Evolutionary conservation across 257 asterid species (phyloP), one percentile per base, ranked within the genome.

Genomic region (Solanum chmielewskii): DNA sequence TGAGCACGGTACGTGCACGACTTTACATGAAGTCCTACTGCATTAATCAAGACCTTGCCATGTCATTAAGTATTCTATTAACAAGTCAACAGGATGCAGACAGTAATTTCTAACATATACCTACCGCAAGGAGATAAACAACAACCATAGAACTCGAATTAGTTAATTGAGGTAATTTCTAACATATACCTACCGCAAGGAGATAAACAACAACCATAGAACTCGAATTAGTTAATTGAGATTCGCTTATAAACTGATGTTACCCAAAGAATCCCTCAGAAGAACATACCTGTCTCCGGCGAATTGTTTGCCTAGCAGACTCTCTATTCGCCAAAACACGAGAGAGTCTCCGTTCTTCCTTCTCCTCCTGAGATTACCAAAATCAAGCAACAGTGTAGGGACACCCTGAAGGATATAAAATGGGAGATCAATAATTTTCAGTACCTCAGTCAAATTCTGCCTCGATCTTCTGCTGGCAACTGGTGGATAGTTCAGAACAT

Each of bases 241-340:
- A 75, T 75, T 59, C 41, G 3, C 33, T 75, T 75, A 41, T 0
- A 68, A 41, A n/a, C 25, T 47, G 62, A 14, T 16, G 47, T 11
- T 21, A 16, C 33, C 11, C 7, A 78, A 76, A 35, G 37, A 8
- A 62, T 33, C 35, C 73, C 75, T 49, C 20, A 2, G 39, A 64
- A 31, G 13, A 66, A 11, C 16, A 37, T 88, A 94, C 99, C 98
- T 95, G 97, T 90, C 99, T 91, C 27, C 97, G 98, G 3, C 93
- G 94, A 87, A 95, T 95, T 33, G 99, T 96, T 91, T 92, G 94
- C 88, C 99, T 91, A 27, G 99, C 99, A 9, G 99, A 93, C 85
- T 97, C 99, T 92, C 99, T 93, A 80, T 95, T 97, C 59, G 99
- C 97, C 87, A 95, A 49, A 20, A 95, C 87, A 10, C 98, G 98